Evolutionary conservation across 345 rosid genomes (phyloP), one percentile per base, ranked within the genome.

Genomic region (Cardamine chenopodiifolia): DNA sequence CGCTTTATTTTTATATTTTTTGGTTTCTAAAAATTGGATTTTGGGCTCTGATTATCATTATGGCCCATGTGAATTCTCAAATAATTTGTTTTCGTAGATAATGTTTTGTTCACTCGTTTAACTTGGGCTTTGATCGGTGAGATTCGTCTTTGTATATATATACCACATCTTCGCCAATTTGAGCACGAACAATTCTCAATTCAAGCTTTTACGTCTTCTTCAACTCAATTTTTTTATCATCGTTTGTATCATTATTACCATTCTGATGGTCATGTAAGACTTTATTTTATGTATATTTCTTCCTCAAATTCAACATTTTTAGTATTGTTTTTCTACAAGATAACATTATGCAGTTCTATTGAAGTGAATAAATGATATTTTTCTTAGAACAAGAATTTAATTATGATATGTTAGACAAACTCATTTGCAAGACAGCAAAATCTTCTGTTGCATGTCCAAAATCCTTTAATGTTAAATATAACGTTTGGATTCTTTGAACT

Each of bases 381-480:
- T 39, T 39, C 44, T 53, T 53, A 3, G 3, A 15, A 28, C 9
- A 53, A 25, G 32, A 53, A 14, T 49, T 49, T 26, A 1, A 14
- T 26, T 54, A 54, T 26, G 11, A 54, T 25, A 54, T 54, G 59
- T 54, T 54, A 26, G 34, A 25, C 59, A 54, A 26, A 54, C 59
- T 8, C 2, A 55, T n/a, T 28, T 28, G 13, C 20, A 55, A n/a
- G 34, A 28, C 3, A 55, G 3, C n/a, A 10, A 60, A 63, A 12
- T 61, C 15, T 44, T 47, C n/a, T n/a, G n/a, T n/a, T n/a, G n/a
- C n/a, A n/a, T n/a, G n/a, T n/a, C n/a, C n/a, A n/a, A n/a, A n/a
- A n/a, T n/a, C n/a, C n/a, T n/a, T n/a, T n/a, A n/a, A 19, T 15
- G 0, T 11, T 11, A 19, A 11, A 3, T 35, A 34, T 34, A n/a